Conservation (phyloP, 176 grass and related monocot genomes). For the Bolboschoenus planiculmis region DNA sequence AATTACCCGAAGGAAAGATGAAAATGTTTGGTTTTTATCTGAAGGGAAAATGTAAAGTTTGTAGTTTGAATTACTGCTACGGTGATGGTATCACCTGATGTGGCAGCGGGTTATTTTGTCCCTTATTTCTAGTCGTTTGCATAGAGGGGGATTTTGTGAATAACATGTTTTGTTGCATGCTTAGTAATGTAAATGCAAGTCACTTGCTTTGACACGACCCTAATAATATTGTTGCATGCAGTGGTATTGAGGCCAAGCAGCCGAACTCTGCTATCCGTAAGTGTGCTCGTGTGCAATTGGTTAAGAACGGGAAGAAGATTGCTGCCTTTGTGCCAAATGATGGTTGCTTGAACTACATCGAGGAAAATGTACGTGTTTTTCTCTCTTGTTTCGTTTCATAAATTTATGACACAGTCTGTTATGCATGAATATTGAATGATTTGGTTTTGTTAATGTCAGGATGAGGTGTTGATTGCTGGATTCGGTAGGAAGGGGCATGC, state of each 20-base stretch:
- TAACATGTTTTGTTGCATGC: neutral
- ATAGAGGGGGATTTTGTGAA: neutral
- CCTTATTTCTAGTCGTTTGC: neutral
- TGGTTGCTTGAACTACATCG: conserved; percentile 24
- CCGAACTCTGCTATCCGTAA: conserved; percentile 22
- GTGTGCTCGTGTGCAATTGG: conserved; percentile 20
- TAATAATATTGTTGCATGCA: neutral
- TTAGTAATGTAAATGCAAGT: neutral
- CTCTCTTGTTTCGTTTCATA: neutral
- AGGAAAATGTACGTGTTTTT: neutral
- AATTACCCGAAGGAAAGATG: neutral
- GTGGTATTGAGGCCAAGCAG: conserved; percentile 23
- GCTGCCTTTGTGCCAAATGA: conserved; percentile 18
- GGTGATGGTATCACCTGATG: neutral
- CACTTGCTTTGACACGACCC: neutral
- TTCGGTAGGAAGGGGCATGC: conserved; percentile 22
- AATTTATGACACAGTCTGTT: too few relatives aligned
- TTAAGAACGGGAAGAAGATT: conserved; percentile 21
- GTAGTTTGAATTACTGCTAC: neutral
- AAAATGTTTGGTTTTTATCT: neutral
- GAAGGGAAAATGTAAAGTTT: neutral
- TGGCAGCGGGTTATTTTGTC: neutral
- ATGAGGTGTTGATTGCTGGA: conserved; percentile 22
- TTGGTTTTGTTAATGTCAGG: neutral
- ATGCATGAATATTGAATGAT: too few relatives aligned